phyloP scores from a whole-genome alignment of 2,329 filamentous ascomycete species.

The Cladosporium sphaerospermum region DNA sequence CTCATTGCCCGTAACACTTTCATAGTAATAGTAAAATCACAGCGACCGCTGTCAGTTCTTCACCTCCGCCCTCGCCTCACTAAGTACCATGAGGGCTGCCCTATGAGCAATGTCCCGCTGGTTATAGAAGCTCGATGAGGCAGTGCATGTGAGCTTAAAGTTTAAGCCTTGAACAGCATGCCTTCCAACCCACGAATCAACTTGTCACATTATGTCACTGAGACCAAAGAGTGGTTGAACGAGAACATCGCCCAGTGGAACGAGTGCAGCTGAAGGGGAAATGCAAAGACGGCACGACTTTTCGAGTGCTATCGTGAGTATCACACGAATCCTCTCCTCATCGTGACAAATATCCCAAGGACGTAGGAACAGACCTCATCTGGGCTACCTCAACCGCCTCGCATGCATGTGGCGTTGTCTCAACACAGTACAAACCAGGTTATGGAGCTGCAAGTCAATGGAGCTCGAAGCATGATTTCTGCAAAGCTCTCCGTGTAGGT shows the following conservation, averaged over 20 bases:
- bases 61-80: neutral
- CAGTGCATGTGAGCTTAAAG: neutral
- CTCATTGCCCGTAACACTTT: neutral
- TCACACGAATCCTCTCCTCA: neutral
- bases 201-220: neutral
- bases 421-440: neutral
- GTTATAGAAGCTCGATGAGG: neutral
- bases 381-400: neutral
- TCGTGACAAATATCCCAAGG: neutral
- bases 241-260: neutral
- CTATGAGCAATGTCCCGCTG: neutral
- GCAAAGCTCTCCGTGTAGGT: neutral
- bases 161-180: neutral
- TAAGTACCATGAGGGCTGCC: neutral
- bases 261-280: neutral
- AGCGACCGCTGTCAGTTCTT: neutral
- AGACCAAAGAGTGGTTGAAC: neutral
- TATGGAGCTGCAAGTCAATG: neutral
- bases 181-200: neutral
- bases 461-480: neutral
- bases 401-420: neutral
- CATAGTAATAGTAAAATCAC: neutral
- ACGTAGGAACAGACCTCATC: neutral
- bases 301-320: neutral
- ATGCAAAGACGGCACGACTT: neutral